These are phyloP conservation scores for Cyathus striatus DNA, from an alignment of 768 basidiomycete genomes.

Conservation along the genomic window DNA sequence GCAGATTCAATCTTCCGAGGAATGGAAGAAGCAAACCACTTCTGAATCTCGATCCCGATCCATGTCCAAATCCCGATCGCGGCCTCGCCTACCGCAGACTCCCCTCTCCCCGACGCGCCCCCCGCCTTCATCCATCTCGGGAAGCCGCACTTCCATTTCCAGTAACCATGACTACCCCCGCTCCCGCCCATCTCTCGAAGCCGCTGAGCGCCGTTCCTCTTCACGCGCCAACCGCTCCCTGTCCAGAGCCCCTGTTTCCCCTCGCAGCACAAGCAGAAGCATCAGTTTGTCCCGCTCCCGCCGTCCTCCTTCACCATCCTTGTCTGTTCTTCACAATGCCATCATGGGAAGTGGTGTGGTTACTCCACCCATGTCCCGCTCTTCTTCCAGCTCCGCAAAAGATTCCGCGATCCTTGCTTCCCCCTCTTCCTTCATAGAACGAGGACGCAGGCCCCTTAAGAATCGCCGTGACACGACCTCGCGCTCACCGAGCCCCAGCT, in stretches of 20 bases:
- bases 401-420: conserved; percentile 20
- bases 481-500: conserved; percentile 44
- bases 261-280: conserved; percentile 34
- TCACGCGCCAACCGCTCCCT: conserved; percentile 42
- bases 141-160: too few relatives aligned
- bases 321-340: conserved; percentile 9
- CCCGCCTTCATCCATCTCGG: conserved; percentile 11
- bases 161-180: too few relatives aligned
- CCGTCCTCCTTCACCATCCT: conserved; percentile 22
- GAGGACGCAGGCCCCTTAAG: conserved; percentile 26
- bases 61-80: too few relatives aligned
- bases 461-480: conserved; percentile 15
- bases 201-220: conserved; percentile 31
- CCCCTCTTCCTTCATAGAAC: conserved; percentile 21
- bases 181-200: conserved; percentile 23
- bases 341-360: conserved; percentile 5
- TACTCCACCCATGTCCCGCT: conserved; percentile 9
- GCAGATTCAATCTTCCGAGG: conserved; percentile 3
- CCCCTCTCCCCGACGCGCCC: too few relatives aligned
- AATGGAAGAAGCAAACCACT: neutral
- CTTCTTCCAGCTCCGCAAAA: conserved; percentile 16
- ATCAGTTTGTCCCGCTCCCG: too few relatives aligned
- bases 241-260: conserved; percentile 40
- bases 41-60: conserved; percentile 24
- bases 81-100: too few relatives aligned